Percentiles rank a stretch among this genome's conserved stretches.
Evolutionary conservation across 2,329 filamentous ascomycete genomes (phyloP).

Genomic region (Trichoderma atroviride): DNA sequence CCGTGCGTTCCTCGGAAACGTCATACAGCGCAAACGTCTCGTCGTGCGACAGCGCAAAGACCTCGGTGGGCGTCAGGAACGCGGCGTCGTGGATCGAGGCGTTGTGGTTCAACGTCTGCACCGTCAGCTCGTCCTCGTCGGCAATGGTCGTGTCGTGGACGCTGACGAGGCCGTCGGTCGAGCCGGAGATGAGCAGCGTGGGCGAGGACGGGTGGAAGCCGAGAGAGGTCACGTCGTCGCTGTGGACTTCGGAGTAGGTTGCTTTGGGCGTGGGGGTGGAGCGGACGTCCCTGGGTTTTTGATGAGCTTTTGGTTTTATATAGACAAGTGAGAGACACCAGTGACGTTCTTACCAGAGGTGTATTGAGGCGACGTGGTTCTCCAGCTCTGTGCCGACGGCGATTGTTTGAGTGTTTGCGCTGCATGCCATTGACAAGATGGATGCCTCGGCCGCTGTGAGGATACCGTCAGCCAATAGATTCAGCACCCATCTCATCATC

Average conservation of each 20-base stretch:
- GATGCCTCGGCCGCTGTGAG: conserved; percentile 49
- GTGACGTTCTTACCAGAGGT: conserved; percentile 55
- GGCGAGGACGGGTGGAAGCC: conserved; percentile 62
- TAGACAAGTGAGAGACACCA: neutral
- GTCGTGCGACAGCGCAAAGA: conserved; percentile 76
- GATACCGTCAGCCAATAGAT: neutral
- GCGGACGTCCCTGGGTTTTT: conserved; percentile 58
- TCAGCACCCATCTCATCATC: neutral
- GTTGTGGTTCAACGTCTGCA: conserved; percentile 77
- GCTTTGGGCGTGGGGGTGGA: conserved; percentile 50
- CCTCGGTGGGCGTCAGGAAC: conserved; percentile 65
- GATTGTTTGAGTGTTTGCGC: conserved; percentile 58
- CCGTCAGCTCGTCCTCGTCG: conserved; percentile 76
- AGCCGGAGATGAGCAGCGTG: conserved; percentile 70
- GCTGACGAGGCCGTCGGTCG: conserved; percentile 78
- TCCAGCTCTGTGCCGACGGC: conserved; percentile 74
- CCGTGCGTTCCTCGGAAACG: conserved; percentile 64
- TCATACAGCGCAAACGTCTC: conserved; percentile 76
- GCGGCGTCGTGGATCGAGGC: conserved; percentile 75
- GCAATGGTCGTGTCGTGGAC: conserved; percentile 70
- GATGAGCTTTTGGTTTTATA: neutral
- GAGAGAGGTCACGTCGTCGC: conserved; percentile 66
- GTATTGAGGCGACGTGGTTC: conserved; percentile 62
- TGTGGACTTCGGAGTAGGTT: conserved; percentile 66
- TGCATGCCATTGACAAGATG: conserved; percentile 68